A percentile compares a stretch with the other conserved stretches of the same genome.
phyloP scores from a whole-genome alignment of 306 rosid genomes.

The Malus sieversii region DNA sequence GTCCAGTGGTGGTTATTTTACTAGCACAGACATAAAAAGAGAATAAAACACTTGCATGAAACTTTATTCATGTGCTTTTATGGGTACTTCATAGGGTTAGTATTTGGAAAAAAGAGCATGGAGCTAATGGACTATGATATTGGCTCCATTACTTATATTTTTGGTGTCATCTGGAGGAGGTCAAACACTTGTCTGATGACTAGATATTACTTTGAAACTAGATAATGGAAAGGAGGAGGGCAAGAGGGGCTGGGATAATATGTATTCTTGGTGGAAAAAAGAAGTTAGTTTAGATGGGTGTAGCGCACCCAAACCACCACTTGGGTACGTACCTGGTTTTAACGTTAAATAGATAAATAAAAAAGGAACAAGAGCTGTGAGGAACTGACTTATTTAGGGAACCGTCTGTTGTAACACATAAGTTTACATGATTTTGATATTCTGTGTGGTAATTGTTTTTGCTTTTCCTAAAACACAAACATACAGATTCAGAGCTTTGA shows the following conservation, averaged over 20 bases:
- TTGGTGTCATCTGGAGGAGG: not conserved
- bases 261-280: no score
- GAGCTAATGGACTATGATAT: not conserved
- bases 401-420: not conserved
- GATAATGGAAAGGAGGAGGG: not conserved
- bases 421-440: not conserved
- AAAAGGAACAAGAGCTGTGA: not conserved
- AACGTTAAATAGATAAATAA: not conserved
- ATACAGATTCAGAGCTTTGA: conserved; percentile 83
- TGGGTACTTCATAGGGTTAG: not conserved
- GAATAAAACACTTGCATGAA: not conserved
- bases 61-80: not conserved
- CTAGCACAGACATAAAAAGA: not conserved
- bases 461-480: not conserved
- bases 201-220: no score
- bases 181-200: no score
- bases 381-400: not conserved
- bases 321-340: not conserved
- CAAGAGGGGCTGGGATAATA: no score
- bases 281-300: no score
- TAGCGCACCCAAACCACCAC: no score
- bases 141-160: not conserved
- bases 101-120: not conserved
- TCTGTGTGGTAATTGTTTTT: not conserved
- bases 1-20: not conserved